Evolutionary conservation across 805 yeast species (phyloP).

Genomic region (Scheffersomyces stipitis): DNA sequence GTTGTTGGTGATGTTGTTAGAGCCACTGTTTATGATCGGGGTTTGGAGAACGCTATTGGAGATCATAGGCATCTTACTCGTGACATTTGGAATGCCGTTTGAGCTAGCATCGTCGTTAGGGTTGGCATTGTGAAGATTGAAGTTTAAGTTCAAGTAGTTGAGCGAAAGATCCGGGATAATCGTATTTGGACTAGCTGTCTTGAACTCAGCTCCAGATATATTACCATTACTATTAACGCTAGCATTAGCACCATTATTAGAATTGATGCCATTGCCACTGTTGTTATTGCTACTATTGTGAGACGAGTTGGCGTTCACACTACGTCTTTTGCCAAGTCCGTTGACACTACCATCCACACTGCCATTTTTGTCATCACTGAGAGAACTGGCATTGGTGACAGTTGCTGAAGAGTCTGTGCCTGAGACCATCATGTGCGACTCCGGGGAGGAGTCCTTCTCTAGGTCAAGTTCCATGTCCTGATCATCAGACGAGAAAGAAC

Average conservation of each 20-base stretch:
- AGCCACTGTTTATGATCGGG: conserved; percentile 25
- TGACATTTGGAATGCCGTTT: background rate
- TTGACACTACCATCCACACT: background rate
- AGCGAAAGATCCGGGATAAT: conserved; percentile 5
- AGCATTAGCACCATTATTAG: too few relatives aligned
- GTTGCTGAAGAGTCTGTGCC: too few relatives aligned
- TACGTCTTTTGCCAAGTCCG: too few relatives aligned
- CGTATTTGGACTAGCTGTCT: background rate
- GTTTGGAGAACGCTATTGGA: conserved; percentile 20
- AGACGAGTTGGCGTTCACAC: background rate
- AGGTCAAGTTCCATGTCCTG: background rate
- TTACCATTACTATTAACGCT: too few relatives aligned
- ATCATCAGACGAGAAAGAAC: background rate
- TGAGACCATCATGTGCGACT: background rate
- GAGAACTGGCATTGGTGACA: background rate
- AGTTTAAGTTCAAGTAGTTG: conserved; percentile 10
- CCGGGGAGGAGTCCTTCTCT: background rate
- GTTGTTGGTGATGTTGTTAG: conserved; percentile 37
- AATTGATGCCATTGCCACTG: too few relatives aligned
- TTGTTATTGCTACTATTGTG: background rate
- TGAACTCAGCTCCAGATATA: background rate
- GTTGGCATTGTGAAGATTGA: background rate
- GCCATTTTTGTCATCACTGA: too few relatives aligned
- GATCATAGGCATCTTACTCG: background rate
- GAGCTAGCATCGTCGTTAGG: background rate